phyloP scores from a whole-genome alignment of 768 basidiomycete species.

The Kwoniella pini region DNA sequence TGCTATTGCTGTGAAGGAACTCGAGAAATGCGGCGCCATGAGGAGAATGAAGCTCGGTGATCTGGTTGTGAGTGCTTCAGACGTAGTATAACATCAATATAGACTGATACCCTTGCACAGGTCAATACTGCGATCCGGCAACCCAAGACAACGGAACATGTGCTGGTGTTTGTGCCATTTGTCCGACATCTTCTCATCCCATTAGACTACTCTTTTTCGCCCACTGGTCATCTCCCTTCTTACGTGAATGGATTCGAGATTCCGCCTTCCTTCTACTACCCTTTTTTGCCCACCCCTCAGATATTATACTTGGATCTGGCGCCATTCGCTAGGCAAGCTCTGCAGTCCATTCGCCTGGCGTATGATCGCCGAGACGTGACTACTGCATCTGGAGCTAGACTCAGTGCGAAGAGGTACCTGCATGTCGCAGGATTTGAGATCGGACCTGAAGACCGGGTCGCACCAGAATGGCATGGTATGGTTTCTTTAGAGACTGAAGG shows the following conservation, averaged over 20 bases:
- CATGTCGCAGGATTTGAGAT: slow-evolving; percentile 53
- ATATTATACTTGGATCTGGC: slow-evolving; percentile 51
- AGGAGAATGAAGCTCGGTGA: slow-evolving; percentile 45
- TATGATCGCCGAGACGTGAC: slow-evolving; percentile 52
- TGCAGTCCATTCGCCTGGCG: slow-evolving; percentile 45
- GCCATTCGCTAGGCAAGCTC: slow-evolving; percentile 41
- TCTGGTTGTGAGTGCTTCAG: slow-evolving; percentile 37
- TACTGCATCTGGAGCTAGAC: slow-evolving; percentile 45
- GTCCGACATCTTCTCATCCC: slow-evolving; percentile 49
- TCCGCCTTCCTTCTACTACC: slow-evolving; percentile 52
- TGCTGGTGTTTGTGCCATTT: slow-evolving; percentile 48
- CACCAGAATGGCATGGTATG: slow-evolving; percentile 51
- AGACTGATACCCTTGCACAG: slow-evolving; percentile 13
- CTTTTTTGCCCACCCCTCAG: slow-evolving; percentile 49
- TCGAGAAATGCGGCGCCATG: slow-evolving; percentile 52
- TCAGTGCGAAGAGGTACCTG: slow-evolving; percentile 54
- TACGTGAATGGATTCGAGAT: slow-evolving; percentile 51
- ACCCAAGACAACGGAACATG: slow-evolving; percentile 41
- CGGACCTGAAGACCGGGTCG: slow-evolving; percentile 14
- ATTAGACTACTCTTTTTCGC: slow-evolving; percentile 42
- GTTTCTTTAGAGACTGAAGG: slow-evolving; percentile 54
- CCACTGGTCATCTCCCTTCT: slow-evolving; percentile 46
- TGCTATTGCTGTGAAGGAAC: slow-evolving; percentile 33
- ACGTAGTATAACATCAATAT: too few species aligned
- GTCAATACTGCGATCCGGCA: slow-evolving; percentile 48